phyloP scores from a whole-genome alignment of 2,329 filamentous ascomycete species.

The Arthrobotrys pseudoclavata region DNA sequence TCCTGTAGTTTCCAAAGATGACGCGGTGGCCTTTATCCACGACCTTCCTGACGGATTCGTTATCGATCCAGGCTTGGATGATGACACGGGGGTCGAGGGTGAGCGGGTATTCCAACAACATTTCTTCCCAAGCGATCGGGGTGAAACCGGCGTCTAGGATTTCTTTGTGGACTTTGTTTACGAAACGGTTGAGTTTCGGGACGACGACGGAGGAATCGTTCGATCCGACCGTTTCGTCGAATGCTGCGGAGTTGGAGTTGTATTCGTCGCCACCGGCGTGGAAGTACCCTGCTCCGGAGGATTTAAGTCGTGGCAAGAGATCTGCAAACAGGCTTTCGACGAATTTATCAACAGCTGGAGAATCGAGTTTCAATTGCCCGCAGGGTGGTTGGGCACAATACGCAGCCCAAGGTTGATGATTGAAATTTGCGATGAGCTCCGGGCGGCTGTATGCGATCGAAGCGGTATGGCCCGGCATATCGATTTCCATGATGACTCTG shows the following conservation, averaged over 20 bases:
- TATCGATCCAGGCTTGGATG: conserved; percentile 82
- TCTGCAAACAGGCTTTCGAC: conserved; percentile 80
- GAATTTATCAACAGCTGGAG: conserved; percentile 76
- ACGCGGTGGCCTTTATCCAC: conserved; percentile 77
- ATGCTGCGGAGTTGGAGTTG: conserved; percentile 79
- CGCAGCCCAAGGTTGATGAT: conserved; percentile 34
- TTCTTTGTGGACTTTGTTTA: conserved; percentile 77
- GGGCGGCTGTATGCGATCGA: conserved; percentile 77
- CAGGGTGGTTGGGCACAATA: conserved; percentile 68
- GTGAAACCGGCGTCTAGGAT: conserved; percentile 75
- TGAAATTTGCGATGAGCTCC: conserved; percentile 70
- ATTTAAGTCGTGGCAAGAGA: conserved; percentile 76
- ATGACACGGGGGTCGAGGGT: conserved; percentile 78
- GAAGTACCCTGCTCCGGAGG: conserved; percentile 79
- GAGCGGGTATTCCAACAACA: conserved; percentile 82
- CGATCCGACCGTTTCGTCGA: conserved; percentile 79
- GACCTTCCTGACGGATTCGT: conserved; percentile 73
- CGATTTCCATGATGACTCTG: conserved; percentile 80
- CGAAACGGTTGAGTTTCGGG: conserved; percentile 82
- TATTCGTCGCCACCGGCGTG: conserved; percentile 91
- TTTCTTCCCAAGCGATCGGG: conserved; percentile 90
- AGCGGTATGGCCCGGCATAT: conserved; percentile 84
- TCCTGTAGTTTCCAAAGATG: conserved; percentile 81
- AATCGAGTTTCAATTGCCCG: conserved; percentile 82
- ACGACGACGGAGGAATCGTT: conserved; percentile 76